A percentile compares a stretch with the other conserved stretches of the same genome.
phyloP scores from a whole-genome alignment of 768 basidiomycete species.

The Mycena kentingensis region DNA sequence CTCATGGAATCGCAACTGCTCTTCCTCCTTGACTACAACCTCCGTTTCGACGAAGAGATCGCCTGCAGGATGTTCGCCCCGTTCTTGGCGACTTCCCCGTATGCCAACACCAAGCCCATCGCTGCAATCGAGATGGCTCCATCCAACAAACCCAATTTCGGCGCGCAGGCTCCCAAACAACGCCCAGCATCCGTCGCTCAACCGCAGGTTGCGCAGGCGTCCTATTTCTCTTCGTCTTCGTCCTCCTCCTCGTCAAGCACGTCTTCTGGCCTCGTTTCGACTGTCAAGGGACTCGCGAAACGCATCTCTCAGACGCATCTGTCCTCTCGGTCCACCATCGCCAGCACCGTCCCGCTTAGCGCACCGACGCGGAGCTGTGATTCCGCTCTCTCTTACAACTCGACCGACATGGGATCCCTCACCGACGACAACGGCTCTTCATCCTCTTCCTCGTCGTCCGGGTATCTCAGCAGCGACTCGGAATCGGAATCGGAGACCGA shows the following conservation, averaged over 20 bases:
- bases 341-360: slow-evolving; percentile 37
- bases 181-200: slow-evolving; percentile 40
- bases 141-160: slow-evolving; percentile 42
- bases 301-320: slow-evolving; percentile 52
- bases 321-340: slow-evolving; percentile 29
- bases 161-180: slow-evolving; percentile 49
- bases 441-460: slow-evolving; percentile 50
- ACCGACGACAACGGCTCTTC: slow-evolving; percentile 66
- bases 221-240: slow-evolving; percentile 31
- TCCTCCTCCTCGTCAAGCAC: slow-evolving; percentile 33
- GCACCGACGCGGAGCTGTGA: slow-evolving; percentile 47
- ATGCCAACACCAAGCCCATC: slow-evolving; percentile 47
- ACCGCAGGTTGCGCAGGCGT: slow-evolving; percentile 35
- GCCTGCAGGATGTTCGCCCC: slow-evolving; percentile 71
- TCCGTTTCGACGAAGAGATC: slow-evolving; percentile 86
- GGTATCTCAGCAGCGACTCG: slow-evolving; percentile 53
- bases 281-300: slow-evolving; percentile 61
- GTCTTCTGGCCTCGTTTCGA: slow-evolving; percentile 44
- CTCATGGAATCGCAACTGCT: slow-evolving; percentile 98
- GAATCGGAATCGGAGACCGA: slow-evolving; percentile 45
- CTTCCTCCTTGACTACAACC: slow-evolving; percentile 87
- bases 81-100: slow-evolving; percentile 51
- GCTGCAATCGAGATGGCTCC: slow-evolving; percentile 58
- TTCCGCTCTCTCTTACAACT: slow-evolving; percentile 41
- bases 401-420: slow-evolving; percentile 63